Conservation (phyloP, 371 early-diverging fungal genomes). For the Mortierella sp. region DNA sequence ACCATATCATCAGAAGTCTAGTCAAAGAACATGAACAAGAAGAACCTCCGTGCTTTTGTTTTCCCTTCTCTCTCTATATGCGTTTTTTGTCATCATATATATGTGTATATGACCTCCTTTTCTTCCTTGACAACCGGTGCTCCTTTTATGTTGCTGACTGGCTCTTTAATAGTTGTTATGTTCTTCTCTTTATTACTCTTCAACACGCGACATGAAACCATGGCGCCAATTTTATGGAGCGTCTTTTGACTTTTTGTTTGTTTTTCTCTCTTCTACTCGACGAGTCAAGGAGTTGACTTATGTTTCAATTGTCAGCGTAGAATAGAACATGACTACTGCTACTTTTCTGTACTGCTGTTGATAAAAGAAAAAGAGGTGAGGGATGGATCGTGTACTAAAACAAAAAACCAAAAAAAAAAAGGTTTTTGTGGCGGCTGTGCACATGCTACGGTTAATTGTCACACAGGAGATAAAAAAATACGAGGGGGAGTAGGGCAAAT, state of each 20-base stretch:
- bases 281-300: neutral
- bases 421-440: neutral
- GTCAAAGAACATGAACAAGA: neutral
- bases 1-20: neutral
- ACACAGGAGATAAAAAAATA: neutral
- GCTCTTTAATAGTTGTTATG: neutral
- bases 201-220: constrained; percentile 4
- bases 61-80: neutral
- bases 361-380: neutral
- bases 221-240: neutral
- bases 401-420: neutral
- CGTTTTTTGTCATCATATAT: neutral
- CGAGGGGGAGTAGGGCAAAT: neutral
- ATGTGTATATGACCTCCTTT: neutral
- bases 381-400: no score
- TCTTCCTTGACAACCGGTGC: neutral
- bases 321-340: constrained; percentile 6
- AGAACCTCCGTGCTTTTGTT: neutral
- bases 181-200: neutral
- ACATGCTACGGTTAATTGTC: neutral
- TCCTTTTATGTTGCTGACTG: neutral
- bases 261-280: neutral
- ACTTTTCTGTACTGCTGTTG: neutral
- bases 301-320: neutral
- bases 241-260: neutral